These are phyloP conservation scores for Diaporthe nobilis DNA, from an alignment of 2,329 filamentous ascomycete species.

Conservation along the genomic window DNA sequence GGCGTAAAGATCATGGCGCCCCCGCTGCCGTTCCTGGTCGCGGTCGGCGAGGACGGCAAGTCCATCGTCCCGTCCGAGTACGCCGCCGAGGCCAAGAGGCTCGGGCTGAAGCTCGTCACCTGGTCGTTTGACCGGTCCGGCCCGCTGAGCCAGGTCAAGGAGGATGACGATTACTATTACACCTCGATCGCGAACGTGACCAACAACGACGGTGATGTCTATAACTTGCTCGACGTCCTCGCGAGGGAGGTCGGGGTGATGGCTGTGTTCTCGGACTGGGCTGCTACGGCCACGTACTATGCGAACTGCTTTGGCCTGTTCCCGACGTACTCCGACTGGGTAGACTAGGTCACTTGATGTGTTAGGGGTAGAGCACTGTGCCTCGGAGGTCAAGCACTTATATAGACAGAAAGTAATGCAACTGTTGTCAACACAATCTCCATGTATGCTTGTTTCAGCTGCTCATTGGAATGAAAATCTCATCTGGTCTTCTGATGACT, in stretches of 20 bases:
- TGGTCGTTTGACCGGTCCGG: slow-evolving; percentile 79
- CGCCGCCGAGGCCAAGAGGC: slow-evolving; percentile 70
- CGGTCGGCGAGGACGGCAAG: slow-evolving; percentile 61
- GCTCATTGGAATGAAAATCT: too few relatives aligned
- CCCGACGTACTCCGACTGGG: slow-evolving; percentile 37
- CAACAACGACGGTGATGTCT: slow-evolving; percentile 76
- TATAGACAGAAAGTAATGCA: background rate
- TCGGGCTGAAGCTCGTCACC: slow-evolving; percentile 75
- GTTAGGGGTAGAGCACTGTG: background rate
- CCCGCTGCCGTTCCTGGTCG: slow-evolving; percentile 73
- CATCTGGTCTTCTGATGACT: too few relatives aligned
- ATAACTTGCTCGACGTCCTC: slow-evolving; percentile 75
- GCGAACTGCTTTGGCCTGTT: slow-evolving; percentile 74
- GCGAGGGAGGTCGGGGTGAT: slow-evolving; percentile 71
- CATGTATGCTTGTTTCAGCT: too few relatives aligned
- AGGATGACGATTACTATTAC: slow-evolving; percentile 66
- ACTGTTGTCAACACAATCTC: too few relatives aligned
- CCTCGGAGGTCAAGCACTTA: background rate
- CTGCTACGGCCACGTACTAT: slow-evolving; percentile 77
- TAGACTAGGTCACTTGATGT: background rate
- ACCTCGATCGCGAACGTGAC: slow-evolving; percentile 67
- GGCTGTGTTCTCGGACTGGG: slow-evolving; percentile 79
- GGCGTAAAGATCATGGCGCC: slow-evolving; percentile 76
- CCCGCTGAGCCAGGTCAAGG: slow-evolving; percentile 58
- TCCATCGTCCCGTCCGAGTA: slow-evolving; percentile 74